phyloP scores from a whole-genome alignment of 2,329 filamentous ascomycete species.

The Fusarium tjaetaba region DNA sequence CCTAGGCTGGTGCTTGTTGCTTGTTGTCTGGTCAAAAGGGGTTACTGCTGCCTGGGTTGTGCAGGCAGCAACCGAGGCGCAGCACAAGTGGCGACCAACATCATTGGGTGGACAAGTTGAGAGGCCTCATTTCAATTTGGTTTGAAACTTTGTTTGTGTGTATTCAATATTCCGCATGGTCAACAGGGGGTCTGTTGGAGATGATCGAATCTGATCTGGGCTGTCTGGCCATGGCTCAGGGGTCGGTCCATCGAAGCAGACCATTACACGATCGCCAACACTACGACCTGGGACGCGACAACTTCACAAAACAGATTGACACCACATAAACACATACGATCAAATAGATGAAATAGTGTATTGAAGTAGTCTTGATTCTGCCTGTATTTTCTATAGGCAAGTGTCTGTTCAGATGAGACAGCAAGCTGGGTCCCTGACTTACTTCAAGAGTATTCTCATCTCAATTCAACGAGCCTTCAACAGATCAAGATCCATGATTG shows the following conservation, averaged over 20 bases:
- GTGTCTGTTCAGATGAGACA: neutral
- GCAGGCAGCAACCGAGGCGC: neutral
- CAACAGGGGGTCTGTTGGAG: neutral
- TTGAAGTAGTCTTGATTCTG: fast-evolving
- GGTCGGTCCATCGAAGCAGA: neutral
- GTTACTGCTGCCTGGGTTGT: neutral
- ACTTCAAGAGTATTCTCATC: neutral
- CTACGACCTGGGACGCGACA: no score
- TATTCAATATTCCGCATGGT: no score
- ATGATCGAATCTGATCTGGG: fast-evolving
- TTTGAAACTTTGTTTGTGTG: neutral
- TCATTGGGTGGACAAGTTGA: neutral
- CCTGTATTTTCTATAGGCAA: fast-evolving
- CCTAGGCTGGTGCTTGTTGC: neutral
- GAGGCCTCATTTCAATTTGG: fast-evolving
- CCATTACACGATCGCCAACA: fast-evolving
- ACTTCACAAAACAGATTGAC: no score
- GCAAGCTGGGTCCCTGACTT: neutral
- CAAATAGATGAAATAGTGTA: neutral
- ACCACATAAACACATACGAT: neutral
- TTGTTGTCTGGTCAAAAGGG: neutral
- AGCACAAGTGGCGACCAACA: neutral
- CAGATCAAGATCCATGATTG: no score
- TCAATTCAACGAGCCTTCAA: neutral
- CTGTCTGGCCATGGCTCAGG: fast-evolving